phyloP scores from a whole-genome alignment of 495 filamentous ascomycete species.

The Aspergillus wentii region DNA sequence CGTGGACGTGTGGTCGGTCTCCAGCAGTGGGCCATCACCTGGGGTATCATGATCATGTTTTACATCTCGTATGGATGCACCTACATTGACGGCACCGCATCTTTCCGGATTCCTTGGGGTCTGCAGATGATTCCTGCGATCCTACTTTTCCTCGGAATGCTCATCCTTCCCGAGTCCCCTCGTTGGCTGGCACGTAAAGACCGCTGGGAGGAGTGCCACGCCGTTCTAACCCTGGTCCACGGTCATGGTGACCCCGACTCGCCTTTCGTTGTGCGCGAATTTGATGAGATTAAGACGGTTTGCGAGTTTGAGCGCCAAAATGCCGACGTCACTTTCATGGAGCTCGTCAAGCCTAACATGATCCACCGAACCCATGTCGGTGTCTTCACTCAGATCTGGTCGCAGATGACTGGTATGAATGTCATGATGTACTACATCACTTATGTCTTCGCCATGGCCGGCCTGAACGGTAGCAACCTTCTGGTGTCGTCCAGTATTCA shows the following conservation, averaged over 20 bases:
- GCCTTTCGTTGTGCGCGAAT: constrained; percentile 60
- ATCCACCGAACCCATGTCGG: constrained; percentile 71
- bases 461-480: constrained; percentile 51
- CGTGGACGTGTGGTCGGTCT: constrained; percentile 66
- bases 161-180: constrained; percentile 69
- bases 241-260: constrained; percentile 58
- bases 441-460: constrained; percentile 72
- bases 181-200: constrained; percentile 73
- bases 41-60: constrained; percentile 83
- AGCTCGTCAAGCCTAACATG: constrained; percentile 67
- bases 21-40: constrained; percentile 77
- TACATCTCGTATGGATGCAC: constrained; percentile 27
- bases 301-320: constrained; percentile 64
- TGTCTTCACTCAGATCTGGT: constrained; percentile 79
- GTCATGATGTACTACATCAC: constrained; percentile 71
- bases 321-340: constrained; percentile 59
- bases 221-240: constrained; percentile 63
- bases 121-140: constrained; percentile 69
- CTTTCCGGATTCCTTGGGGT: constrained; percentile 74
- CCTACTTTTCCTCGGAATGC: constrained; percentile 56
- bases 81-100: constrained; percentile 35
- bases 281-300: constrained; percentile 64
- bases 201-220: constrained; percentile 64
- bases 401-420: constrained; percentile 80
- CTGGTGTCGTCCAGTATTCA: constrained; percentile 68